Evolutionary conservation across 2,329 filamentous ascomycete genomes (phyloP).

Genomic region (Neofusicoccum parvum): DNA sequence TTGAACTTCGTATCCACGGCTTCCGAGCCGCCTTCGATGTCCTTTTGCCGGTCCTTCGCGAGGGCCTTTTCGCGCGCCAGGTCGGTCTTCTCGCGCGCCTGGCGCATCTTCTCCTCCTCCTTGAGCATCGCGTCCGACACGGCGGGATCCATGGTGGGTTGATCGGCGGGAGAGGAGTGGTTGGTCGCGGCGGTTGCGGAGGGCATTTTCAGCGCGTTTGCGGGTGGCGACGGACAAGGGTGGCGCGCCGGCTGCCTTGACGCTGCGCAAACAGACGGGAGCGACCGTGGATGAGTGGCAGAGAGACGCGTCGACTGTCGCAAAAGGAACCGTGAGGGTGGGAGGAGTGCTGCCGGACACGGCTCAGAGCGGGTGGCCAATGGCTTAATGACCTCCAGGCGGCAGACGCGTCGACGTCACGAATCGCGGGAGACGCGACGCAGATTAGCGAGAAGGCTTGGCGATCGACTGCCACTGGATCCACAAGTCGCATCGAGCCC

Average conservation of each 20-base stretch:
- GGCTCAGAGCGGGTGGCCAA: constrained; percentile 10
- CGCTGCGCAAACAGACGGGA: neutral
- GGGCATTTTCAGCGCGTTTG: neutral
- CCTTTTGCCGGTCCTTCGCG: constrained; percentile 48
- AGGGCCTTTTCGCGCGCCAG: constrained; percentile 47
- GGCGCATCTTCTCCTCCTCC: constrained; percentile 51
- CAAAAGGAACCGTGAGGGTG: neutral
- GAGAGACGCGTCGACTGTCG: neutral
- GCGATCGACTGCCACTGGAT: constrained; percentile 1
- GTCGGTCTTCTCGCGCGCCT: constrained; percentile 46
- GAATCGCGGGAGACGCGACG: constrained; percentile 21
- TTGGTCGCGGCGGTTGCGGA: neutral
- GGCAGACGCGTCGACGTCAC: constrained; percentile 21
- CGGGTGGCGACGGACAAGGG: neutral
- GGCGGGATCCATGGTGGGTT: constrained; percentile 17
- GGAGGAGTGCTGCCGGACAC: neutral
- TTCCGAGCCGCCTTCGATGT: constrained; percentile 48
- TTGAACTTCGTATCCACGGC: constrained; percentile 54
- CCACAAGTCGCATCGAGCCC: constrained; percentile 2
- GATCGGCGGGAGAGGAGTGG: constrained; percentile 9
- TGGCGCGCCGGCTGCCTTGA: neutral
- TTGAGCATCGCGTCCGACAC: constrained; percentile 35
- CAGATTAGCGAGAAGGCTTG: constrained; percentile 20
- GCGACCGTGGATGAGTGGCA: neutral
- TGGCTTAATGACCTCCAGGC: constrained; percentile 18